Base-by-base conservation (phyloP, 1,284 basidiomycete genomes). In the Fomitopsis schrenkii region DNA sequence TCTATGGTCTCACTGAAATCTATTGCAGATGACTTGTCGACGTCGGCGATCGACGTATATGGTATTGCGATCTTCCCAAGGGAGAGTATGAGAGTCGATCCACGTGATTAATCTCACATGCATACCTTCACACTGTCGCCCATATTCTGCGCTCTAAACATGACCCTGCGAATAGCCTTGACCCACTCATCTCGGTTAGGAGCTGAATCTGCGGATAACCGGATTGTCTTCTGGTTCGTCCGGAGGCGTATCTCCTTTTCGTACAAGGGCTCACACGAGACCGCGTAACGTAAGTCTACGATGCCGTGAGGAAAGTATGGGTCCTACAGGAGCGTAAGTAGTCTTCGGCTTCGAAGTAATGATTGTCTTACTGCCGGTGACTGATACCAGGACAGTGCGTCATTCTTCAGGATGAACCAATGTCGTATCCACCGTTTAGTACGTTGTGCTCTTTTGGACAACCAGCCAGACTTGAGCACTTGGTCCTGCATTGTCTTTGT, bases 261-360 rank as follows among this genome's bases (percentile, higher is more conserved):
- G 19, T 84, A 83, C 14, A 83, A 72, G 1, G 91, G 77, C 63
- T 98, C 95, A 70, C 96, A 95, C 26, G 88, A 87, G 41, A 93
- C 90, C 2, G 93, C 92, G 74, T 98, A 97, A 64, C 95, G 92
- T 36, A 99, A 79, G 69, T 97, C 94, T 38, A 97, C 84, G 61
- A 97, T 95, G 26, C 95, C 97, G 66, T 95, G 92, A 7, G 96
- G 94, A 74, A 99, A 98, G 76, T 98, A 99, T 0, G 95, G 95
- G 68, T 98, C 95, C 88, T 94, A 66, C 0, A 41, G 9, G 10
- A 55, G 45, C 9, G 28, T 45, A 40, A 54, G 57, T 46, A 70
- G 17, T 36, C 15, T 8, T 35, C 22, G 22, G 30, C 6, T 15
- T 14, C 28, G 15, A 30, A 30, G 14, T 5, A 50, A 33, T 28